Evolutionary conservation across 495 filamentous ascomycete species (phyloP).

Genomic region (Xylaria nigripes): DNA sequence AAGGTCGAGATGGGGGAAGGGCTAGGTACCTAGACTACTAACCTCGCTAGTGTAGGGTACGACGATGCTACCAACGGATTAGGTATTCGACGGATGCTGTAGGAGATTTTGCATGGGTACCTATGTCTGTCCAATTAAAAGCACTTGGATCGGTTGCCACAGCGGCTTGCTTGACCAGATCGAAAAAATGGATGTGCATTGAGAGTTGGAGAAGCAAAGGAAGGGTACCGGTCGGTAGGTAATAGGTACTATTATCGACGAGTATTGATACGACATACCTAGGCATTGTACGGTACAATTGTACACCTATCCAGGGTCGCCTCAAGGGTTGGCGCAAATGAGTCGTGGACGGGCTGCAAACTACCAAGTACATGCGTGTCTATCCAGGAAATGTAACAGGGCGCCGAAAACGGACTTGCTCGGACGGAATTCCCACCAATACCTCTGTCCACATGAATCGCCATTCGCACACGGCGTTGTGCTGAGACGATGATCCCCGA

Average conservation of each 20-base stretch:
- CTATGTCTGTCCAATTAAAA: not conserved
- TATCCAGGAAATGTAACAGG: not conserved
- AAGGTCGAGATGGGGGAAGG: not conserved
- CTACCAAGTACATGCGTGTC: not conserved
- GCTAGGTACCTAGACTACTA: not conserved
- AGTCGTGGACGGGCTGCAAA: not conserved
- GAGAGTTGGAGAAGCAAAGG: not conserved
- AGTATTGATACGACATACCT: not conserved
- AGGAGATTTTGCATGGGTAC: not conserved
- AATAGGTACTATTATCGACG: not conserved
- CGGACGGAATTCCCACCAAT: not conserved
- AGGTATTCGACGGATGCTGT: not conserved
- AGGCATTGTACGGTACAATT: not conserved
- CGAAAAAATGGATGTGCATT: not conserved
- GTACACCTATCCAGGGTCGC: not conserved
- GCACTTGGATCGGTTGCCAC: not conserved
- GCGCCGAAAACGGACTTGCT: slow-evolving; percentile 7
- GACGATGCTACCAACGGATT: not conserved
- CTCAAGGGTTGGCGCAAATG: not conserved
- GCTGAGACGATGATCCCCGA: not conserved
- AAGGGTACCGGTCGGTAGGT: not conserved
- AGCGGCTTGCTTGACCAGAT: not conserved
- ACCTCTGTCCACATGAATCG: not conserved
- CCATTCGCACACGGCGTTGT: not conserved
- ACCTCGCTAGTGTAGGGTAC: not conserved